Conservation (phyloP, 345 rosid genomes). For the Cardiospermum halicacabum region DNA sequence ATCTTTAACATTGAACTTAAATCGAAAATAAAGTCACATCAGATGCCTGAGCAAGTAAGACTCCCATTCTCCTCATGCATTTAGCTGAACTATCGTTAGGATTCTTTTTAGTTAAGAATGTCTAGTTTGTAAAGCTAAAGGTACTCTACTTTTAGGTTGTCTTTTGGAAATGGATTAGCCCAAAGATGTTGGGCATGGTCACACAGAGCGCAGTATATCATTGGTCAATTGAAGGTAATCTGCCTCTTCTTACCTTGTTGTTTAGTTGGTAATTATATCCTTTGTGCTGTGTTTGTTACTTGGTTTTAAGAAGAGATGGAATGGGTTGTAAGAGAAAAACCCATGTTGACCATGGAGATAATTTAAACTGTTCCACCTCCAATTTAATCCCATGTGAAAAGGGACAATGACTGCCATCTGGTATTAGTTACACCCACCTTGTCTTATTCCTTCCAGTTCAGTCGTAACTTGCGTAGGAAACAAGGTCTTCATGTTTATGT, state of each 20-base stretch:
- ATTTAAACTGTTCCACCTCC: no score
- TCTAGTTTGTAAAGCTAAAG: conserved; percentile 1
- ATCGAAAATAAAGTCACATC: conserved; percentile 87
- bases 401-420: no score
- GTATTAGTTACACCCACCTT: no score
- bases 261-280: not conserved
- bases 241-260: conserved; percentile 20
- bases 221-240: conserved; percentile 94
- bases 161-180: conserved; percentile 98
- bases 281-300: no score
- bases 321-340: no score
- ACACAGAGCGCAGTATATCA: conserved; percentile 89
- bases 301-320: no score
- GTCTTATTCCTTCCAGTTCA: no score
- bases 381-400: no score
- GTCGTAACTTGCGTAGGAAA: no score
- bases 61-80: not conserved
- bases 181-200: conserved; percentile 90
- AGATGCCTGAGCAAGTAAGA: conserved; percentile 96
- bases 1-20: conserved; percentile 98
- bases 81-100: not conserved
- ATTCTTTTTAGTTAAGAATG: not conserved
- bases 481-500: not conserved
- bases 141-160: conserved; percentile 49
- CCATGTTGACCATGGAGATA: no score